These are phyloP conservation scores for Cerioporus squamosus DNA, from an alignment of 1,284 basidiomycete species.

Conservation along the genomic window DNA sequence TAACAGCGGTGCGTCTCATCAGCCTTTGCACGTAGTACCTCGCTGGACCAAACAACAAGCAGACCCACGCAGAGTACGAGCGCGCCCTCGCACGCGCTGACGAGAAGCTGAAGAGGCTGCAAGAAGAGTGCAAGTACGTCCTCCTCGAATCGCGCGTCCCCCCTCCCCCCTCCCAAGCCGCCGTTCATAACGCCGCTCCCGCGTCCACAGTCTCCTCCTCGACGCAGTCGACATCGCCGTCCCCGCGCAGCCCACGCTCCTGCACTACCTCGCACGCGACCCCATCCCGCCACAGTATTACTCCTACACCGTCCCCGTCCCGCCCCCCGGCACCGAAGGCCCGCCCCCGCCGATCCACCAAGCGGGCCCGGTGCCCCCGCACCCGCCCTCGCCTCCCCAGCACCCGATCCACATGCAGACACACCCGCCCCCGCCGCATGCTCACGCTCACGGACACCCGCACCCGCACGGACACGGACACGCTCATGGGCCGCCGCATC, in stretches of 20 bases:
- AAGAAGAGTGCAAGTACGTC: slow-evolving; percentile 63
- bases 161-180: neutral
- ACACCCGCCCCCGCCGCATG: neutral
- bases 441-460: neutral
- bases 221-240: slow-evolving; percentile 39
- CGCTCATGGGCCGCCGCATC: neutral
- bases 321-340: slow-evolving; percentile 10
- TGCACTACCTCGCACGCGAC: slow-evolving; percentile 35
- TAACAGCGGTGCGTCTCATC: slow-evolving; percentile 45
- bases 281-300: slow-evolving; percentile 34
- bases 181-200: neutral
- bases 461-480: neutral
- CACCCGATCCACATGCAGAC: neutral
- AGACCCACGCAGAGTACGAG: slow-evolving; percentile 49
- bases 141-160: neutral
- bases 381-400: neutral
- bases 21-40: neutral
- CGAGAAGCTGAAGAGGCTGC: slow-evolving; percentile 53
- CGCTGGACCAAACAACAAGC: neutral
- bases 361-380: slow-evolving; percentile 1
- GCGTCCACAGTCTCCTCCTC: slow-evolving; percentile 29
- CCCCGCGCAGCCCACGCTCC: slow-evolving; percentile 33
- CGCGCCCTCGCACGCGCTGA: slow-evolving; percentile 52
- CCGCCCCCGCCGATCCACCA: slow-evolving; percentile 13
- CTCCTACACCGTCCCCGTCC: slow-evolving; percentile 28